Conservation (phyloP, 1,284 basidiomycete species). For the Puccinia triticina region DNA sequence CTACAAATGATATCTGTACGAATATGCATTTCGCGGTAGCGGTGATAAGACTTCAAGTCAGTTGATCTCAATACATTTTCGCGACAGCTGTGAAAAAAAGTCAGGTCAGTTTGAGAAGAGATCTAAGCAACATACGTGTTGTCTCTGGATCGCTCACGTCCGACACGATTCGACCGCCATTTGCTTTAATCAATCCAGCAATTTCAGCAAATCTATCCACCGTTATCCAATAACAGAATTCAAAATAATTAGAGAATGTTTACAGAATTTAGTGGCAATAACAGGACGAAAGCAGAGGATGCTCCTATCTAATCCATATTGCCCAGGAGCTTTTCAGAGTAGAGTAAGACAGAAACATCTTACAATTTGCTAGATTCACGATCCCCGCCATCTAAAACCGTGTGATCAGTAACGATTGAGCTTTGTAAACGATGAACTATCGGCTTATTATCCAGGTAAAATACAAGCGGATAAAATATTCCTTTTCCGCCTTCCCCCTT, state of each 20-base stretch:
- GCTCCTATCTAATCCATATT: neutral
- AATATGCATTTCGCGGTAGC: neutral
- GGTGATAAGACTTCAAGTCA: neutral
- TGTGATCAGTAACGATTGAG: neutral
- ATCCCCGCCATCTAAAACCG: neutral
- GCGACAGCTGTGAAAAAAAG: neutral
- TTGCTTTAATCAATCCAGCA: neutral
- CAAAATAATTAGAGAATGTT: neutral
- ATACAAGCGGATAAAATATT: conserved; percentile 30
- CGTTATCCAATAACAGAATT: neutral
- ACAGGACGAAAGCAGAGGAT: neutral
- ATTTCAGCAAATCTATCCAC: conserved; percentile 26
- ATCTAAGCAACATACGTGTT: conserved; percentile 28
- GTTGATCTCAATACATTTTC: neutral
- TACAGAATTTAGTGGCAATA: neutral
- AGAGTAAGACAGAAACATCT: neutral
- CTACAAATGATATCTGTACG: conserved; percentile 33
- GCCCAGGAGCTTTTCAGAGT: no score
- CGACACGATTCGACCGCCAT: conserved; percentile 27
- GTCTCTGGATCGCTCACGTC: conserved; percentile 3
- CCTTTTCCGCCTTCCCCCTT: conserved; percentile 2
- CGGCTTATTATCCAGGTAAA: conserved; percentile 17
- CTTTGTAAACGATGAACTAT: neutral
- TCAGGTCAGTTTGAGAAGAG: neutral
- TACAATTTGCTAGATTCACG: conserved; percentile 13